Conservation (phyloP, 2,329 filamentous ascomycete genomes). For the Ceratocystis papillata region DNA sequence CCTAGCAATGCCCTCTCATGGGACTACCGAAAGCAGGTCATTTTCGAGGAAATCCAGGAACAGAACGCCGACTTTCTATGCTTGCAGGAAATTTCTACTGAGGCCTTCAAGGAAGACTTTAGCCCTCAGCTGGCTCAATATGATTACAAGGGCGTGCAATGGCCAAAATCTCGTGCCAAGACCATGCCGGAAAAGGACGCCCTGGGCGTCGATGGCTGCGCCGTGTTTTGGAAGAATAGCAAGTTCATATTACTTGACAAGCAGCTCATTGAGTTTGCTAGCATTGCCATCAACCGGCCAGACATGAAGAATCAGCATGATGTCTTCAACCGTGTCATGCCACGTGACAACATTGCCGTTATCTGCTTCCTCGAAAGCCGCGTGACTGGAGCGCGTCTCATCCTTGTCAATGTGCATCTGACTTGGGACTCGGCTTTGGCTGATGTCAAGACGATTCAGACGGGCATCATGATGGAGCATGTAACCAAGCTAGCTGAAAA, state of each 20-base stretch:
- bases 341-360: conserved; percentile 91
- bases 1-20: conserved; percentile 71
- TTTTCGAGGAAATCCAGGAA: conserved; percentile 68
- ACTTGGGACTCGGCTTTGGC: conserved; percentile 87
- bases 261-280: conserved; percentile 82
- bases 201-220: conserved; percentile 85
- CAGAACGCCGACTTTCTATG: conserved; percentile 82
- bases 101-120: conserved; percentile 87
- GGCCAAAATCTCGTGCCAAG: conserved; percentile 77
- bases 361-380: conserved; percentile 89
- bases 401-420: conserved; percentile 87
- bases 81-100: conserved; percentile 84
- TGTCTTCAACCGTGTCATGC: conserved; percentile 97
- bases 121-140: conserved; percentile 72
- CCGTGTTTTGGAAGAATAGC: conserved; percentile 90
- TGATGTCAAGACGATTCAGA: conserved; percentile 94
- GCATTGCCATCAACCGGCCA: conserved; percentile 82
- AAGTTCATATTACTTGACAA: conserved; percentile 94
- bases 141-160: conserved; percentile 90
- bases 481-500: conserved; percentile 76
- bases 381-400: conserved; percentile 76
- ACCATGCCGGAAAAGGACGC: conserved; percentile 88
- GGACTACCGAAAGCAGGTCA: conserved; percentile 74
- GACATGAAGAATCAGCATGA: conserved; percentile 97
- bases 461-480: conserved; percentile 87